These are phyloP conservation scores for Pleurotus salmoneostramineus DNA, from an alignment of 768 basidiomycete species.

Conservation along the genomic window DNA sequence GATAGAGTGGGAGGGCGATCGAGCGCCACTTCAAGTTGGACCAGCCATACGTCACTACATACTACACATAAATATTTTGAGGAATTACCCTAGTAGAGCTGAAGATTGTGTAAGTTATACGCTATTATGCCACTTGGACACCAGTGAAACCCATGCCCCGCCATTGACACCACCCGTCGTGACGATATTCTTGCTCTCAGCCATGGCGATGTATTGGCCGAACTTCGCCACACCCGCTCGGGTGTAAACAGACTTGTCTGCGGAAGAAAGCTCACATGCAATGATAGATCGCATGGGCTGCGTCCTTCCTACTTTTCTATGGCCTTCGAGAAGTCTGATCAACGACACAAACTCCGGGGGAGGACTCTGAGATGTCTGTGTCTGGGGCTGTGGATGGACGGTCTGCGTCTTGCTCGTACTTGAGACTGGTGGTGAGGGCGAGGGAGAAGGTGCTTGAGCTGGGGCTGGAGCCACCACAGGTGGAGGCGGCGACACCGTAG, in stretches of 20 bases:
- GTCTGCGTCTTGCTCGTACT: not conserved
- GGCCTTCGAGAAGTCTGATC: not conserved
- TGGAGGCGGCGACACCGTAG: no score
- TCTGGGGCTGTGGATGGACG: not conserved
- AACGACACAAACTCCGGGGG: not conserved
- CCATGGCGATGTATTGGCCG: not conserved
- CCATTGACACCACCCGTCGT: not conserved
- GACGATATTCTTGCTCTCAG: constrained; percentile 2
- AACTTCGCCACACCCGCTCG: constrained; percentile 1
- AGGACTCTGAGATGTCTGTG: not conserved
- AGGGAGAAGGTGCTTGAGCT: not conserved
- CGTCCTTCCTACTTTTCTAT: not conserved
- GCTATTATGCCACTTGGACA: not conserved
- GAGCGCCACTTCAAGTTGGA: not conserved
- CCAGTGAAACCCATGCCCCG: not conserved
- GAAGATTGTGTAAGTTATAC: not conserved
- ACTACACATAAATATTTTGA: not conserved
- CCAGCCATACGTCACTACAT: not conserved
- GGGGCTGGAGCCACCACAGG: no score
- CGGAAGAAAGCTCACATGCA: not conserved
- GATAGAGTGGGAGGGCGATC: no score
- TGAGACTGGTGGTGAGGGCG: not conserved
- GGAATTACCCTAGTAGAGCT: not conserved
- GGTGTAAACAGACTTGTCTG: not conserved
- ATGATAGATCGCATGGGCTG: not conserved